Percentiles rank a stretch among this genome's conserved stretches.
These are phyloP conservation scores for Rosa rugosa DNA, from an alignment of 306 rosid species.

Conservation along the genomic window DNA sequence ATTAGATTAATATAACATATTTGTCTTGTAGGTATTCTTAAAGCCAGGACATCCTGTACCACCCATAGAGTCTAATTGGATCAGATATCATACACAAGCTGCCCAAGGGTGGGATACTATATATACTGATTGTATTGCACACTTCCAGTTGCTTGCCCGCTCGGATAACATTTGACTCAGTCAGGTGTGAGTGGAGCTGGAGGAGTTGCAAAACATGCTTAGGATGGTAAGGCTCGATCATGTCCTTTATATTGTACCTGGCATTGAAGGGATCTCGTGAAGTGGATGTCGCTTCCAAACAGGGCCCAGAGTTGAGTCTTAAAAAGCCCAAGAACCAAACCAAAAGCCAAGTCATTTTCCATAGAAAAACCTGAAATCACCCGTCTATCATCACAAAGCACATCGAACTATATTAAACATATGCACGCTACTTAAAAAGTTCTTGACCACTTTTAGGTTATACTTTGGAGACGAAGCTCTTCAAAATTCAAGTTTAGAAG, in stretches of 20 bases:
- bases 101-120: constrained; percentile 10
- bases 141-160: constrained; percentile 5
- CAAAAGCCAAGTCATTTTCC: neutral
- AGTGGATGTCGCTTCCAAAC: neutral
- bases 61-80: constrained; percentile 14
- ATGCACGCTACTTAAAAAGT: neutral
- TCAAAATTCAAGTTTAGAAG: neutral
- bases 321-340: neutral
- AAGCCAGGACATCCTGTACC: constrained; percentile 23
- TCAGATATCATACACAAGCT: constrained; percentile 4
- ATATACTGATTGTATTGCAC: constrained; percentile 7
- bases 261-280: neutral
- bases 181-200: constrained; percentile 3
- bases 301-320: neutral
- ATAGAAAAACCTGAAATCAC: neutral
- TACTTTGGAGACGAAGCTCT: neutral
- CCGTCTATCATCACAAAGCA: neutral
- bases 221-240: constrained; percentile 3
- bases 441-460: neutral
- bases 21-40: constrained; percentile 12
- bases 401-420: neutral
- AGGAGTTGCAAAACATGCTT: neutral
- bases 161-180: neutral
- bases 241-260: neutral
- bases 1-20: neutral